Evolutionary conservation across 1,139 yeast species (phyloP).

Genomic region (Citeromyces hawaiiensis): DNA sequence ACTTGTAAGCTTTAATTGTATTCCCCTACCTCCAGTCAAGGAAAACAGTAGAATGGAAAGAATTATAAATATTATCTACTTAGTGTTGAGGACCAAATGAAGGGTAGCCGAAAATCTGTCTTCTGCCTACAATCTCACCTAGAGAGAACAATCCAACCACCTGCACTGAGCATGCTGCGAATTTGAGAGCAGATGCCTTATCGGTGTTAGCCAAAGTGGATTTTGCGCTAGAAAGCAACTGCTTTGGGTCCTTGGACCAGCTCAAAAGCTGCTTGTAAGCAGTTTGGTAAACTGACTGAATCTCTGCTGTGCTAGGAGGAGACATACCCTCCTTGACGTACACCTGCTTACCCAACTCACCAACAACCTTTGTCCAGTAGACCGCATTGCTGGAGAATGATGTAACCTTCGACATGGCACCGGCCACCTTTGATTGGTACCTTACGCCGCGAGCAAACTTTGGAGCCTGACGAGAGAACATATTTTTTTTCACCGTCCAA

Average conservation of each 20-base stretch:
- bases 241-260: conserved; percentile 29
- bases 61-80: conserved; percentile 1
- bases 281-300: conserved; percentile 62
- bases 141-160: conserved; percentile 83
- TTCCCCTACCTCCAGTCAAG: too few relatives aligned
- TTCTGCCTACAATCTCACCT: conserved; percentile 96
- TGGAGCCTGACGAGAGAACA: background rate
- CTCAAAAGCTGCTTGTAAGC: conserved; percentile 26
- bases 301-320: conserved; percentile 74
- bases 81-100: conserved; percentile 18
- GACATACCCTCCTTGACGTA: conserved; percentile 87
- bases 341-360: conserved; percentile 80
- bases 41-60: too few relatives aligned
- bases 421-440: background rate
- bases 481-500: background rate
- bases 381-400: conserved; percentile 23
- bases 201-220: conserved; percentile 32
- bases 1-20: too few relatives aligned
- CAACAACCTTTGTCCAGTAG: conserved; percentile 86
- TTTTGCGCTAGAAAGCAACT: conserved; percentile 25
- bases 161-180: conserved; percentile 70
- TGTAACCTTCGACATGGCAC: background rate
- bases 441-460: background rate
- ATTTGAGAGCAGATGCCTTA: conserved; percentile 50
- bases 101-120: conserved; percentile 82